Evolutionary conservation across 208 protist genomes (phyloP), one percentile per base, ranked within the genome.

Genomic region (Leishmania guyanensis): DNA sequence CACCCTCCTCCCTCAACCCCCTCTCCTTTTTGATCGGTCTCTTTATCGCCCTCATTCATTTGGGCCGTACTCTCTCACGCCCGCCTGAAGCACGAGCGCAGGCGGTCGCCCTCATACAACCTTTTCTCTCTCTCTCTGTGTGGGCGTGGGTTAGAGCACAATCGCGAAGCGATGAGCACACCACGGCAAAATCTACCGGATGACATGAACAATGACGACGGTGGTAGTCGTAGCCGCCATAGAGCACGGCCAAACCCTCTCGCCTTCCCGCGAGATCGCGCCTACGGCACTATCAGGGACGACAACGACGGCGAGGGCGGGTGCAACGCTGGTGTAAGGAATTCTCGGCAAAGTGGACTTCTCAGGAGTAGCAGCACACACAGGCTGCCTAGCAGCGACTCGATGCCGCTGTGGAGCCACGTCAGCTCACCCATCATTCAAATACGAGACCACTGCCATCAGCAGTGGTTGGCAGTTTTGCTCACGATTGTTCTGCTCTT

Each of bases 361-460:
- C 71, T 75, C 6, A 26, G 12, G 16, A 20, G 0, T 50, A 3
- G 64, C 65, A 16, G 51, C 53, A 66, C 20, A 12, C 39, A 33
- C 54, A 3, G 58, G 26, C 16, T 54, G 2, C 26, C 26, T 20
- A 50, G 71, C 26, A 65, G 58, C 26, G 79, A 79, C 43, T 62
- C 81, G 43, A 58, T 75, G 70, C 81, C 43, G 58, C 81, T 93
- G 48, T 86, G 85, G 86, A 82, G 90, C 75, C 86, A 90, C 78
- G 58, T 88, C 2, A 75, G 84, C 68, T 91, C 86, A 3, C 89
- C 89, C 3, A 77, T 90, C 50, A 80, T 91, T 51, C 82, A 85
- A 74, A 76, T 94, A 8, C 89, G 84, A 8, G 88, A 92, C 43
- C 92, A 94, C 77, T 95, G 92, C 80, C 90, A 93, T 56, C 88